Evolutionary conservation across 495 filamentous ascomycete species (phyloP).

Genomic region (Penicillium steckii): DNA sequence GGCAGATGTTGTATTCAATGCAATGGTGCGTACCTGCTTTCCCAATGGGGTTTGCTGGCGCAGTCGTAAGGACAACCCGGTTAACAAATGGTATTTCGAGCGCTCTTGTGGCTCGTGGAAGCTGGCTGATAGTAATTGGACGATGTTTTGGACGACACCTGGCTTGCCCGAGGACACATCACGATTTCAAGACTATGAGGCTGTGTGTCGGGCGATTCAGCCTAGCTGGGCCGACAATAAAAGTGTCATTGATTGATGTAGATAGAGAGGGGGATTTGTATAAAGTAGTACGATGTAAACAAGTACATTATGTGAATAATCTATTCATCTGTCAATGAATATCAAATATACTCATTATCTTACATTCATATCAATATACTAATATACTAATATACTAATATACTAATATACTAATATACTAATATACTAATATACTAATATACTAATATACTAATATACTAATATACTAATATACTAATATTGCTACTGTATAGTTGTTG

Average conservation of each 20-base stretch:
- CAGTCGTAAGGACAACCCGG: slow-evolving; percentile 75
- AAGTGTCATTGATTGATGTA: slow-evolving; percentile 54
- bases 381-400: no score
- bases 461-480: no score
- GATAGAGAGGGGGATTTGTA: slow-evolving; percentile 2
- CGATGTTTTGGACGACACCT: slow-evolving; percentile 96
- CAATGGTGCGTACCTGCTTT: slow-evolving; percentile 88
- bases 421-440: no score
- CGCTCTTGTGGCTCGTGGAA: slow-evolving; percentile 79
- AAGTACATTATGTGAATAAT: no score
- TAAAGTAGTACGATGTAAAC: no score
- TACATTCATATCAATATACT: no score
- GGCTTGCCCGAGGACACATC: slow-evolving; percentile 49
- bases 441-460: no score
- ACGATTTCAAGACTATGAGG: slow-evolving; percentile 76
- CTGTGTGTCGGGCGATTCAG: slow-evolving; percentile 72
- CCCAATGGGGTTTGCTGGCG: slow-evolving; percentile 80
- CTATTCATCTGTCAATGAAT: no score
- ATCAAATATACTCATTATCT: no score
- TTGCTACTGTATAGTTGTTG: no score
- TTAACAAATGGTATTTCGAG: slow-evolving; percentile 97
- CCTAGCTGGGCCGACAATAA: slow-evolving; percentile 83
- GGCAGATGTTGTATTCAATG: slow-evolving; percentile 92
- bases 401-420: no score
- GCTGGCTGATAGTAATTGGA: slow-evolving; percentile 75